A percentile compares a stretch with the other conserved stretches of the same genome.
Evolutionary conservation across 2,329 filamentous ascomycete genomes (phyloP).

Genomic region (Monilinia fructicola): DNA sequence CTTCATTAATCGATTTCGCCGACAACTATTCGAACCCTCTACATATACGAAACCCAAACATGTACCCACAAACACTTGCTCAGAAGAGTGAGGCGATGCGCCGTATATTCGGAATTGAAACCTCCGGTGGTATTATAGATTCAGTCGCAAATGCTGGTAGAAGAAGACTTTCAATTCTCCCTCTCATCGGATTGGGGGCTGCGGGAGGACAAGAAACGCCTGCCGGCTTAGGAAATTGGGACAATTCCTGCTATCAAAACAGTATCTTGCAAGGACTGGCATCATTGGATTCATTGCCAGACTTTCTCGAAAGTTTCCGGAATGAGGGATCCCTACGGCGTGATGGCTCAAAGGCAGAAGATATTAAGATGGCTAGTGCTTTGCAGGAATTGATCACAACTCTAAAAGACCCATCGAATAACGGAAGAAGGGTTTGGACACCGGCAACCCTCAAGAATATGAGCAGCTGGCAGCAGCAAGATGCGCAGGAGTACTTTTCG

Average conservation of each 20-base stretch:
- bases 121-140: slow-evolving; percentile 52
- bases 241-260: slow-evolving; percentile 98
- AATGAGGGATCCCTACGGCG: slow-evolving; percentile 33
- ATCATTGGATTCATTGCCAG: slow-evolving; percentile 67
- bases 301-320: slow-evolving; percentile 58
- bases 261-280: slow-evolving; percentile 86
- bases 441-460: slow-evolving; percentile 81
- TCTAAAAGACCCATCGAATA: slow-evolving; percentile 67
- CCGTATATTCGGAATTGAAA: slow-evolving; percentile 61
- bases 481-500: slow-evolving; percentile 95
- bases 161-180: slow-evolving; percentile 53
- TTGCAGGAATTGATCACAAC: slow-evolving; percentile 61
- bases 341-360: slow-evolving; percentile 28
- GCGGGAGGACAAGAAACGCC: slow-evolving; percentile 47
- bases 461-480: slow-evolving; percentile 94
- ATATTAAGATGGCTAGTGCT: slow-evolving; percentile 40
- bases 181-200: slow-evolving; percentile 40
- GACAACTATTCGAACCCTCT: slow-evolving; percentile 44
- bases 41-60: slow-evolving; percentile 51
- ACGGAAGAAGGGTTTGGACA: slow-evolving; percentile 79
- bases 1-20: slow-evolving; percentile 55
- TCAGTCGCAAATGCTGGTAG: slow-evolving; percentile 59
- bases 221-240: slow-evolving; percentile 80
- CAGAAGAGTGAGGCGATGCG: slow-evolving; percentile 66
- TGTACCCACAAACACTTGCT: slow-evolving; percentile 48